Base-by-base conservation (phyloP, 1,284 basidiomycete genomes). In the Puccinia sorghi region DNA sequence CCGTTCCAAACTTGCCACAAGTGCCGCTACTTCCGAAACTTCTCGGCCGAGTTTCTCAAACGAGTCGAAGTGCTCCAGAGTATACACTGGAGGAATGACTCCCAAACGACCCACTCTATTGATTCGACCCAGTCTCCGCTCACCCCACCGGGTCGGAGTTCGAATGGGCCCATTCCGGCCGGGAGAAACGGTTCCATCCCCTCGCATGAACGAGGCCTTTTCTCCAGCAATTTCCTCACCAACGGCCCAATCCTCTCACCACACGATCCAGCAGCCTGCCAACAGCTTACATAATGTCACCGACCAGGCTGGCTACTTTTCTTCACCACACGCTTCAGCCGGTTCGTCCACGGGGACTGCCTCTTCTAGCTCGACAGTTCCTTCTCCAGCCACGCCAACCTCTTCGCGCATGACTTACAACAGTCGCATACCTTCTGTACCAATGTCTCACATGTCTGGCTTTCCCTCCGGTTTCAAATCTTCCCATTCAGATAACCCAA, bases 351-450 rank as follows among this genome's bases (percentile, higher is more conserved):
- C 64, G 17, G 74, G 74, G 37, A 77, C 74, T 59, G 52, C 64
- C 9, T 77, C 74, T 12, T 56, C 74, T 13, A 57, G 32, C 41
- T 77, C 74, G 2, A 77, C 74, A 13, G 41, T 77, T 2, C 64
- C 74, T 41, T 77, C 74, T 43, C 74, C 74, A 1, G 63, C 63
- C 41, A 77, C 74, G n/a, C 74, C 74, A 9, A 67, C 74, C 20
- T 75, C 73, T 41, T 50, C 41, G 17, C 46, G 73, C 13, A 54
- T 64, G 46, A 46, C 63, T 46, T 46, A 67, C 41, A 67, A 77
- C 54, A 63, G 50, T 59, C 64, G 41, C 20, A 56, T 77, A 48
- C 74, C 74, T 41, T 39, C 56, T 37, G 50, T 69, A 32, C 73
- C 73, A 6, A 57, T 77, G 39, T 43, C 46, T 43, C 43, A 75